These are phyloP conservation scores for Conidiobolus incongruus DNA, from an alignment of 371 early-diverging fungal species.

Conservation along the genomic window DNA sequence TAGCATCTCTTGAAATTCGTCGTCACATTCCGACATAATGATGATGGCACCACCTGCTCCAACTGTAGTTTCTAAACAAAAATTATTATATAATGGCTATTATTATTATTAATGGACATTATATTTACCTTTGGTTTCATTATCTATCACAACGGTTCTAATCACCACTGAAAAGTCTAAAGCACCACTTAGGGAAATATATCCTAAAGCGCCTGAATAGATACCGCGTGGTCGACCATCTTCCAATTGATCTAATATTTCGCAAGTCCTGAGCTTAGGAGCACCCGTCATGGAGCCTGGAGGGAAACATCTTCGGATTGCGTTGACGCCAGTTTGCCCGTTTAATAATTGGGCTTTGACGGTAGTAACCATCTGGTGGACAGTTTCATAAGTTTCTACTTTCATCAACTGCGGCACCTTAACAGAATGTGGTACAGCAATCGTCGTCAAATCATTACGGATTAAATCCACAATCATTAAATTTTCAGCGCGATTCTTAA, in stretches of 20 bases:
- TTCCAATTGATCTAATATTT: constrained; percentile 59
- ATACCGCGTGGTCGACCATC: constrained; percentile 41
- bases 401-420: constrained; percentile 67
- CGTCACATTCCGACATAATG: constrained; percentile 51
- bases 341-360: constrained; percentile 37
- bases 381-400: constrained; percentile 74
- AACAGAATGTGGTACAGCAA: constrained; percentile 38
- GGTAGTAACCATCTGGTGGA: constrained; percentile 85
- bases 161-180: constrained; percentile 67
- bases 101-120: background rate
- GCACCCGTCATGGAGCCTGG: constrained; percentile 97
- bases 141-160: constrained; percentile 31
- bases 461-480: constrained; percentile 96
- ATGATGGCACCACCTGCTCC: constrained; percentile 93
- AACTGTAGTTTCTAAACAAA: constrained; percentile 25
- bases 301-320: constrained; percentile 62
- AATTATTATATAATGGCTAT: background rate
- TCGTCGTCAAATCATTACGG: constrained; percentile 71
- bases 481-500: constrained; percentile 88
- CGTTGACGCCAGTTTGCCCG: constrained; percentile 39
- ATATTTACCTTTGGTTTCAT: constrained; percentile 3
- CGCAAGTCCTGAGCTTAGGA: constrained; percentile 72
- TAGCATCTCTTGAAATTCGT: constrained; percentile 68
- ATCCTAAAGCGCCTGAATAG: constrained; percentile 84
- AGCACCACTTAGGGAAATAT: constrained; percentile 34